Percentiles rank a stretch among this genome's conserved stretches.
Evolutionary conservation across 805 yeast genomes (phyloP).

Genomic region (Saccharomycodes ludwigii): DNA sequence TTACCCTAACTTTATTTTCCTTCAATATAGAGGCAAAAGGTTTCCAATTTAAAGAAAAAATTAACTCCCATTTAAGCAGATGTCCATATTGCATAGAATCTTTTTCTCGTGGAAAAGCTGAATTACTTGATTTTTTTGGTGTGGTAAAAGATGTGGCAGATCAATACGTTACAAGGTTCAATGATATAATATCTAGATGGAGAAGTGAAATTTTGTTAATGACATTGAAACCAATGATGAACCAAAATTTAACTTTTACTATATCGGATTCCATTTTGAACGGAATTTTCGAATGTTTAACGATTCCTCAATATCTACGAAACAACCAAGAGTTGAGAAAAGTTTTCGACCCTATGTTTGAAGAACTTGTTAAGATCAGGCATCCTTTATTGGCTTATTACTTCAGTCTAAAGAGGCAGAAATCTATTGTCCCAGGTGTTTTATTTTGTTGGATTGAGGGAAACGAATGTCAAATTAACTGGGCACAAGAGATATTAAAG

Average conservation of each 20-base stretch:
- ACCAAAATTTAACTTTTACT: no score
- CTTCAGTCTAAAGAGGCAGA: conserved; percentile 6
- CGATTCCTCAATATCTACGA: conserved; percentile 40
- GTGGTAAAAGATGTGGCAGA: conserved; percentile 36
- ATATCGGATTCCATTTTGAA: no score
- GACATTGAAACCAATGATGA: no score
- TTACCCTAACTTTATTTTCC: conserved; percentile 48
- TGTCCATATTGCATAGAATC: conserved; percentile 44
- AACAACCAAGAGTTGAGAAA: conserved; percentile 23
- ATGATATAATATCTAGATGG: conserved; percentile 25
- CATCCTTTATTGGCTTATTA: conserved; percentile 17
- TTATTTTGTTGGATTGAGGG: conserved; percentile 48
- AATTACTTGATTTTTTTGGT: conserved; percentile 39
- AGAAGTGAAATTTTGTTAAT: conserved; percentile 18
- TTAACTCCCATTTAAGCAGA: conserved; percentile 27
- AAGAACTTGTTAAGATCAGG: conserved; percentile 18
- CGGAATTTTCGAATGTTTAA: conserved; percentile 36
- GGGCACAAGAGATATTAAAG: conserved; percentile 32
- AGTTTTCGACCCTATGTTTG: conserved; percentile 27
- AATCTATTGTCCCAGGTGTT: conserved; percentile 34
- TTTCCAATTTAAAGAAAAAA: conserved; percentile 29
- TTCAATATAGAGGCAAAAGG: conserved; percentile 32
- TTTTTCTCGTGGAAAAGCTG: conserved; percentile 42
- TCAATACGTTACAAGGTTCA: conserved; percentile 26
- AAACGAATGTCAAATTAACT: conserved; percentile 28